These are phyloP conservation scores for Elongisporangium anandrum DNA, from an alignment of 352 stramenopile species.

Conservation along the genomic window DNA sequence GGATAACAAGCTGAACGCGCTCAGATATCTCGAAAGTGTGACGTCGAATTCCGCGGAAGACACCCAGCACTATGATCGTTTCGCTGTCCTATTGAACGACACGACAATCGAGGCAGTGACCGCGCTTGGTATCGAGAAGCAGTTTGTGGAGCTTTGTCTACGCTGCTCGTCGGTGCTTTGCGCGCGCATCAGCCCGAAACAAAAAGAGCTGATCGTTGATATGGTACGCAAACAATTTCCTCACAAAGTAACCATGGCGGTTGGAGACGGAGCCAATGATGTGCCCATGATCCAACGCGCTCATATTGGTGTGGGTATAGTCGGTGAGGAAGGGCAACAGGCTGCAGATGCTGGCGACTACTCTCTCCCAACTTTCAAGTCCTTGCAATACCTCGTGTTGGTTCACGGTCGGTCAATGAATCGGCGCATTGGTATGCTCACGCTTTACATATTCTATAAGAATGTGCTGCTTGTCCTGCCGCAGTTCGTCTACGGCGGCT, in stretches of 20 bases:
- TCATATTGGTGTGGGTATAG: conserved; percentile 62
- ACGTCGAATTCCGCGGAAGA: conserved; percentile 3
- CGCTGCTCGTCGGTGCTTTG: conserved; percentile 94
- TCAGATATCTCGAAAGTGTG: conserved; percentile 4
- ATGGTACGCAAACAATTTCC: conserved; percentile 71
- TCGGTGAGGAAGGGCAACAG: conserved; percentile 67
- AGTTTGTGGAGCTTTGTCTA: conserved; percentile 45
- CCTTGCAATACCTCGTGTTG: conserved; percentile 78
- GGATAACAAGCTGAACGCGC: conserved; percentile 10
- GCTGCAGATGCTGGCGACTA: conserved; percentile 90
- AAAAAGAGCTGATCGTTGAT: conserved; percentile 96
- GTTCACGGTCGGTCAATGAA: conserved; percentile 85
- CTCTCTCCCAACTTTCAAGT: conserved; percentile 84
- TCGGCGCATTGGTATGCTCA: conserved; percentile 53
- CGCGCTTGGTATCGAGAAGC: conserved; percentile 26
- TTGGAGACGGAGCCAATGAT: conserved; percentile 92
- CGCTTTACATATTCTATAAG: conserved; percentile 88
- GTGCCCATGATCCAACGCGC: conserved; percentile 90
- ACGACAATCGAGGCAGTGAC: conserved; percentile 38
- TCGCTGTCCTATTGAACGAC: conserved; percentile 48
- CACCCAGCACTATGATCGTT: background rate
- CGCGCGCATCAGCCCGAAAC: conserved; percentile 94
- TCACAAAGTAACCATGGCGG: conserved; percentile 63
- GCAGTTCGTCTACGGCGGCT: conserved; percentile 72
- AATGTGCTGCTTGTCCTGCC: conserved; percentile 77